Evolutionary conservation across 2,329 filamentous ascomycete species (phyloP), one percentile per base, ranked within the genome.

Genomic region (Gnomoniopsis sp.): DNA sequence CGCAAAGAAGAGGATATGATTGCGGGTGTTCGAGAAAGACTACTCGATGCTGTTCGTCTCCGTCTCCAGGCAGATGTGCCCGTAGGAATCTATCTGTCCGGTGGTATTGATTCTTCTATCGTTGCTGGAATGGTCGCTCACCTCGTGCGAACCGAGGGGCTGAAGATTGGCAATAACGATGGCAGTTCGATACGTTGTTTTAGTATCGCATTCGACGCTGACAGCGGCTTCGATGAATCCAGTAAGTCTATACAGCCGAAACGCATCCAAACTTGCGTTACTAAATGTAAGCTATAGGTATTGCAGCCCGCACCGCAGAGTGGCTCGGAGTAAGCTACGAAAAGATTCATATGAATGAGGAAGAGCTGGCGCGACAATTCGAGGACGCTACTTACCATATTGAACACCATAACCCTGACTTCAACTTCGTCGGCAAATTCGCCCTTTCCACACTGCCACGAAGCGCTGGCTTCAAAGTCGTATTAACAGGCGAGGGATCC

Each of bases 1-100:
- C 73, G 79, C 2, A 75, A 72, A 1, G 72, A 78, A 47, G 72
- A 82, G 22, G 81, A 85, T 46, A 79, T 84, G 69, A 72, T 84
- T 2, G 57, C 70, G 21, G 77, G 75, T 2, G 79, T 85, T 0
- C 72, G 81, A 6, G 69, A 80, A 48, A 73, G 72, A 2, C 64
- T 86, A 14, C 65, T 83, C 1, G 80, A 85, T 34, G 74, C 82
- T 0, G 71, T 85, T 12, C 74, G 75, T n/a, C 63, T 83, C 19
- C 77, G 83, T 6, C 70, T 86, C 11, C 74, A 77, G 17, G 82
- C 83, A 1, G 83, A 86, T 65, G 83, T 85, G 0, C 80, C 81
- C 0, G 72, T 86, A 3, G 83, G 80, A 2, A 71, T 86, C 53
- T 85, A 82, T 58, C 70, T 86, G 0, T 80, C 75, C 22, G 83